Percentiles rank a stretch among this genome's conserved stretches.
Conservation (phyloP, 805 yeast genomes). For the Wickerhamomyces chaumierensis region DNA sequence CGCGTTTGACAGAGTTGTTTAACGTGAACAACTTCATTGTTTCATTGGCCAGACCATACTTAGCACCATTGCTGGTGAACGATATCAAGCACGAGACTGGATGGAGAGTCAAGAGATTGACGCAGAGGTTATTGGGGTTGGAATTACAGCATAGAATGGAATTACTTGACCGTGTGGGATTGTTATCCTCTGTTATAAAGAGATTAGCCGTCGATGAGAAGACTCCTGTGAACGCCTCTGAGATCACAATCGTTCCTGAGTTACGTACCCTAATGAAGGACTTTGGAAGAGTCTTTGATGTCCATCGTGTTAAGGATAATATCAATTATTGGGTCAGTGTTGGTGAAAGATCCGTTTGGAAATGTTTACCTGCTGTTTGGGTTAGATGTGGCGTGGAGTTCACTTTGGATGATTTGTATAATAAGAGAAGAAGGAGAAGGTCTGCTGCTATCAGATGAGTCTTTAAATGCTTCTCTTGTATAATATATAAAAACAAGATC, state of each 20-base stretch:
- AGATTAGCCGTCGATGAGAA: slow-evolving; percentile 81
- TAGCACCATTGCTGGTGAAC: slow-evolving; percentile 79
- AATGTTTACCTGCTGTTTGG: slow-evolving; percentile 71
- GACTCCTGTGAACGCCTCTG: slow-evolving; percentile 69
- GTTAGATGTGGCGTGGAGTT: slow-evolving; percentile 86
- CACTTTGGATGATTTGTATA: slow-evolving; percentile 66
- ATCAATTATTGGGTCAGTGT: slow-evolving; percentile 82
- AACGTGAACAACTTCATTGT: slow-evolving; percentile 91
- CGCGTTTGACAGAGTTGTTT: slow-evolving; percentile 81
- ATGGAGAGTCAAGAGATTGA: slow-evolving; percentile 24
- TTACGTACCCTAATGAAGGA: slow-evolving; percentile 41
- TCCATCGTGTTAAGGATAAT: slow-evolving; percentile 73
- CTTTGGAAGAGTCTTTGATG: slow-evolving; percentile 27
- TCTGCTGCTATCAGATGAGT: neutral
- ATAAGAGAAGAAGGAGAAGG: slow-evolving; percentile 20
- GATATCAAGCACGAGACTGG: slow-evolving; percentile 63
- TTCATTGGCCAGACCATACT: slow-evolving; percentile 84
- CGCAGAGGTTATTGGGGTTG: slow-evolving; percentile 34
- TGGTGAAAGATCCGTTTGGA: slow-evolving; percentile 93
- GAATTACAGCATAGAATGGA: slow-evolving; percentile 81
- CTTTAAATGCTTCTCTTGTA: too few species aligned
- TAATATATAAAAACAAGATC: too few species aligned
- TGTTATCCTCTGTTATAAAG: slow-evolving; percentile 58
- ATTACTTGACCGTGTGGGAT: slow-evolving; percentile 67
- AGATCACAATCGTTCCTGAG: slow-evolving; percentile 86